Evolutionary conservation across 495 filamentous ascomycete species (phyloP).

Genomic region (Penicillium argentinense): DNA sequence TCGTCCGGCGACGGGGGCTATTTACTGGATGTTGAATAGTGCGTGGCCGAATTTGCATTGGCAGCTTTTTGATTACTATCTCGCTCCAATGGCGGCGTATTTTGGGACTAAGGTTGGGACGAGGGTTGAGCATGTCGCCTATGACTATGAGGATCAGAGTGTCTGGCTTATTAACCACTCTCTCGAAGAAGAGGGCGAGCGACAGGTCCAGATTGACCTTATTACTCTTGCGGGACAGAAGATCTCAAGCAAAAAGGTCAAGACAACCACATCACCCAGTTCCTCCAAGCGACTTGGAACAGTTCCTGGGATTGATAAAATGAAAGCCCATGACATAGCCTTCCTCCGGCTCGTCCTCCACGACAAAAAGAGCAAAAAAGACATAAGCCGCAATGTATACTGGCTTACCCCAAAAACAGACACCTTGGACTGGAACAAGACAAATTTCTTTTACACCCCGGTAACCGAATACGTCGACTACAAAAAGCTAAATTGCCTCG

Average conservation of each 20-base stretch:
- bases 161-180: slow-evolving; percentile 60
- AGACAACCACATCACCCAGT: slow-evolving; percentile 17
- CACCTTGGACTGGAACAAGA: slow-evolving; percentile 53
- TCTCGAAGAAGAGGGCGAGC: slow-evolving; percentile 36
- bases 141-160: slow-evolving; percentile 45
- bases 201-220: slow-evolving; percentile 47
- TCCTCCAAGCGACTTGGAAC: slow-evolving; percentile 25
- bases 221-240: slow-evolving; percentile 53
- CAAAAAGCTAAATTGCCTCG: slow-evolving; percentile 45
- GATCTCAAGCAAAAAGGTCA: slow-evolving; percentile 28
- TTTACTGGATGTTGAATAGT: slow-evolving; percentile 71
- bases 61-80: slow-evolving; percentile 66
- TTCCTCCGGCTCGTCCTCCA: slow-evolving; percentile 53
- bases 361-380: slow-evolving; percentile 8
- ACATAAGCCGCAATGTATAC: slow-evolving; percentile 61
- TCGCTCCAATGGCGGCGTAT: slow-evolving; percentile 56
- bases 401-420: slow-evolving; percentile 55
- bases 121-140: slow-evolving; percentile 57
- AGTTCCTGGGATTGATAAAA: slow-evolving; percentile 28
- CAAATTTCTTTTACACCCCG: slow-evolving; percentile 60
- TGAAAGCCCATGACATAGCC: slow-evolving; percentile 46
- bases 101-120: slow-evolving; percentile 57
- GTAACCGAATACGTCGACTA: slow-evolving; percentile 54
- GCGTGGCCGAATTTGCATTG: slow-evolving; percentile 67
- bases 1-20: slow-evolving; percentile 56